Percentiles rank a stretch among this genome's conserved stretches.
These are phyloP conservation scores for Termitomyces sp. DNA, from an alignment of 768 basidiomycete species.

Conservation along the genomic window DNA sequence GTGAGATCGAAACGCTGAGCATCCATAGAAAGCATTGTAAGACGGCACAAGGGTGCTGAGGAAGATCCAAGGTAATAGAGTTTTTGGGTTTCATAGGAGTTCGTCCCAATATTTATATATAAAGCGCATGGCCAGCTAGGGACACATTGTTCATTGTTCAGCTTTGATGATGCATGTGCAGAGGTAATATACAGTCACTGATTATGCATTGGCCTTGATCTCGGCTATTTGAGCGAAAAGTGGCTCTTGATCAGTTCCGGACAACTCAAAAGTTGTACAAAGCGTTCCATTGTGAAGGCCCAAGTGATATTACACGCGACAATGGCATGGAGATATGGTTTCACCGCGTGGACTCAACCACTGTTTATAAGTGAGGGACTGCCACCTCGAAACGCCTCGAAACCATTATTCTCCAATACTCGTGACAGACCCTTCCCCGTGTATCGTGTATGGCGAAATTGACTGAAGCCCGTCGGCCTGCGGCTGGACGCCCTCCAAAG, in stretches of 20 bases:
- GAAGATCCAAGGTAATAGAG: neutral
- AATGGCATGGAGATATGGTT: constrained; percentile 12
- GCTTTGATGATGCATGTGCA: constrained; percentile 7
- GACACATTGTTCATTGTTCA: constrained; percentile 9
- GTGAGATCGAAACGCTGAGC: constrained; percentile 26
- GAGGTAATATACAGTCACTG: neutral
- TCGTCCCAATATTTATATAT: constrained; percentile 11
- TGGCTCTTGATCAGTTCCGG: neutral
- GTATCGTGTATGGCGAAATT: neutral
- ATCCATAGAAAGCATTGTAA: constrained; percentile 18
- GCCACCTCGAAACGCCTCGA: constrained; percentile 1
- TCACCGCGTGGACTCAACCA: constrained; percentile 2
- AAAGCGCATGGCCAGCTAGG: constrained; percentile 6
- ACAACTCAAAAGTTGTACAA: neutral
- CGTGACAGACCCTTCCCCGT: neutral
- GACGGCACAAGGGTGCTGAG: neutral
- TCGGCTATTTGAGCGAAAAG: neutral
- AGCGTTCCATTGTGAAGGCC: constrained; percentile 8
- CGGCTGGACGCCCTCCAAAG: constrained; percentile 9
- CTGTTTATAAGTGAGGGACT: constrained; percentile 6
- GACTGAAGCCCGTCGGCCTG: neutral
- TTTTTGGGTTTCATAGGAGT: neutral
- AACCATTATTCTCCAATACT: constrained; percentile 8
- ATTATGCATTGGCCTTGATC: constrained; percentile 4
- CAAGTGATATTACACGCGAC: constrained; percentile 7